Conservation (phyloP, 2,329 filamentous ascomycete genomes). For the Alternaria brassicicola region DNA sequence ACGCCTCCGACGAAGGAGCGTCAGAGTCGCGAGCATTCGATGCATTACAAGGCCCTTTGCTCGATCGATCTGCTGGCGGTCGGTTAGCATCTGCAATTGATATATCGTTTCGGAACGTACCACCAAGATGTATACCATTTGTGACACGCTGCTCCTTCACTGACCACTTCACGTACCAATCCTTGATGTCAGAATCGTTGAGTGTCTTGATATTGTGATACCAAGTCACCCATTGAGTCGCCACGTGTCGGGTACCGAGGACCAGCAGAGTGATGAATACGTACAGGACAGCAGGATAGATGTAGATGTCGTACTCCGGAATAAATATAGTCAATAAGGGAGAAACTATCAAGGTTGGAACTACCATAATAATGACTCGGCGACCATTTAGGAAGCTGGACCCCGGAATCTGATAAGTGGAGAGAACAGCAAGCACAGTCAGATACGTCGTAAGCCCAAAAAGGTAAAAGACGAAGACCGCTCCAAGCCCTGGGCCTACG, state of each 20-base stretch:
- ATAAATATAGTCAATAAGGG: conserved; percentile 63
- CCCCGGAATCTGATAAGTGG: conserved; percentile 56
- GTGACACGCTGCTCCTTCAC: conserved; percentile 19
- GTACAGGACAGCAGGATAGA: conserved; percentile 63
- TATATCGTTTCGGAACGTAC: conserved; percentile 16
- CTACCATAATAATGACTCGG: conserved; percentile 60
- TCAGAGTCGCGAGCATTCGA: conserved; percentile 35
- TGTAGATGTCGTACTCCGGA: conserved; percentile 58
- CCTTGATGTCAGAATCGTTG: conserved; percentile 57
- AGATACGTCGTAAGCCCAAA: conserved; percentile 65
- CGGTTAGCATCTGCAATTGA: conserved; percentile 2
- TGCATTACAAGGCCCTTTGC: conserved; percentile 31
- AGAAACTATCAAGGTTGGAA: conserved; percentile 63
- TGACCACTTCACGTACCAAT: conserved; percentile 54
- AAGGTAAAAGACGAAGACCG: conserved; percentile 66
- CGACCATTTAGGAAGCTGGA: conserved; percentile 65
- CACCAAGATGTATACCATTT: neutral
- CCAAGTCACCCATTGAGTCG: conserved; percentile 66
- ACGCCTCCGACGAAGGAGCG: conserved; percentile 38
- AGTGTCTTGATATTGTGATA: conserved; percentile 57
- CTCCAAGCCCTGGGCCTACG: conserved; percentile 53
- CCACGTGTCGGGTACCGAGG: conserved; percentile 60
- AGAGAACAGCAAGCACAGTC: conserved; percentile 59
- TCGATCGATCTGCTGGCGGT: conserved; percentile 22
- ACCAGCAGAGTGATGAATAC: conserved; percentile 60